Evolutionary conservation across 202 grass and related monocot genomes (phyloP).

Genomic region (Setaria italica): DNA sequence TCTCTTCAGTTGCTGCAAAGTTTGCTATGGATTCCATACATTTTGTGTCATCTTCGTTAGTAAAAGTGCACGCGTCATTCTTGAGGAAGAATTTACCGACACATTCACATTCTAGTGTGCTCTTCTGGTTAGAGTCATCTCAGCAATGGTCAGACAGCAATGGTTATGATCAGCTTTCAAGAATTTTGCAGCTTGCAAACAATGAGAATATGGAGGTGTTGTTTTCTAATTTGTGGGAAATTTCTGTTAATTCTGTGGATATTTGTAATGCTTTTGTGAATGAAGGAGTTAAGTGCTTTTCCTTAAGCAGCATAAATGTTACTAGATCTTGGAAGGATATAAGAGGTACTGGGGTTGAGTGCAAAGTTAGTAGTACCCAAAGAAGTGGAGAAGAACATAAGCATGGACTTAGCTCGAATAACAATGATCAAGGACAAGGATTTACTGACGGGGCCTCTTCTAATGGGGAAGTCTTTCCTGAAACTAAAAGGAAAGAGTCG

Average conservation of each 20-base stretch:
- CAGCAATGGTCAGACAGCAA: constrained; percentile 42
- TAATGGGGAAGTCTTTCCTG: constrained; percentile 49
- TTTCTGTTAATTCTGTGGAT: constrained; percentile 64
- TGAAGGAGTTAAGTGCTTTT: constrained; percentile 75
- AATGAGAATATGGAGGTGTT: constrained; percentile 56
- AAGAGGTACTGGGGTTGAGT: constrained; percentile 40
- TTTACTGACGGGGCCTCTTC: constrained; percentile 20
- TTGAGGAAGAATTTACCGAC: constrained; percentile 61
- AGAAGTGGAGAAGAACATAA: constrained; percentile 50
- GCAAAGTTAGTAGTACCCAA: constrained; percentile 45
- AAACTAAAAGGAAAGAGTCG: constrained; percentile 64
- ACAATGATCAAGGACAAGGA: constrained; percentile 38
- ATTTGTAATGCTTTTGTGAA: constrained; percentile 71
- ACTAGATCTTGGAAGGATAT: constrained; percentile 73
- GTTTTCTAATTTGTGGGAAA: constrained; percentile 73
- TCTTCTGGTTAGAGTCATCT: constrained; percentile 69
- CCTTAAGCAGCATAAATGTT: constrained; percentile 42
- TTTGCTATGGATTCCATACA: constrained; percentile 58
- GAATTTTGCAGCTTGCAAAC: constrained; percentile 50
- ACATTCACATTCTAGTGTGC: constrained; percentile 44
- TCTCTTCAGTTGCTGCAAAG: constrained; percentile 54
- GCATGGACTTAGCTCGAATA: constrained; percentile 21
- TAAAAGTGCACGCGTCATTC: constrained; percentile 76
- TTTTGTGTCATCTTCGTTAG: constrained; percentile 73
- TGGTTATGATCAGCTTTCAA: constrained; percentile 50